A percentile compares a stretch with the other conserved stretches of the same genome.
Evolutionary conservation across 129 eudicot species (phyloP).

Genomic region (Escallonia rubra): DNA sequence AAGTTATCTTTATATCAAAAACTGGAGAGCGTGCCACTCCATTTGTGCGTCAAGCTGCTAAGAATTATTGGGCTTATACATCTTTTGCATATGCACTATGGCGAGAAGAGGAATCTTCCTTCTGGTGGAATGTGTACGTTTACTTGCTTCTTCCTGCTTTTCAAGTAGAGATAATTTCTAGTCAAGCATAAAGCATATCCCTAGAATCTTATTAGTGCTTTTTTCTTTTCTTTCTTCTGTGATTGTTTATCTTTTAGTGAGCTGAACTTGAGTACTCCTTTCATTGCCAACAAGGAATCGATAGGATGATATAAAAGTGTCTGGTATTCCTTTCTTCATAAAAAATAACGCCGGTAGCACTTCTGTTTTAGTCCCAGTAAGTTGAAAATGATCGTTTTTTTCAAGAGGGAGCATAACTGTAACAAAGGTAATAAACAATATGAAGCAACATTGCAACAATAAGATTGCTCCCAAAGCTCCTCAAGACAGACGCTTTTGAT

Average conservation of each 20-base stretch:
- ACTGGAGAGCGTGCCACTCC: conserved; percentile 99
- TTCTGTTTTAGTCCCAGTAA: too few relatives aligned
- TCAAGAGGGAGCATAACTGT: too few relatives aligned
- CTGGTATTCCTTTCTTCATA: background rate
- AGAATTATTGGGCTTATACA: conserved; percentile 63
- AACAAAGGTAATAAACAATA: too few relatives aligned
- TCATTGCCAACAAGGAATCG: background rate
- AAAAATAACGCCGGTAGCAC: too few relatives aligned
- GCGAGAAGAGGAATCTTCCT: conserved; percentile 76
- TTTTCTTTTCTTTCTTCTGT: background rate
- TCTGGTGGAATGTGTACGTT: conserved; percentile 82
- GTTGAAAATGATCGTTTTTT: too few relatives aligned
- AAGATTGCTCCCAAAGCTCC: background rate
- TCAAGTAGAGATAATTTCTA: background rate
- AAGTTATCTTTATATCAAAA: conserved; percentile 72
- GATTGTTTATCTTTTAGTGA: background rate
- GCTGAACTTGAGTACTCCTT: background rate
- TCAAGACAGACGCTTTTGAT: background rate
- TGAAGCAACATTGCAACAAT: too few relatives aligned
- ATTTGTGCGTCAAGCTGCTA: conserved; percentile 73
- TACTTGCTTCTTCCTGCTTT: conserved; percentile 4
- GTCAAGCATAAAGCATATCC: background rate
- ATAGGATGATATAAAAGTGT: background rate
- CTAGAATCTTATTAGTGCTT: background rate
- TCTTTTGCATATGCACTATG: conserved; percentile 73